Evolutionary conservation across 768 basidiomycete genomes (phyloP), one percentile per base, ranked within the genome.

Genomic region (Auricularia heimuer): DNA sequence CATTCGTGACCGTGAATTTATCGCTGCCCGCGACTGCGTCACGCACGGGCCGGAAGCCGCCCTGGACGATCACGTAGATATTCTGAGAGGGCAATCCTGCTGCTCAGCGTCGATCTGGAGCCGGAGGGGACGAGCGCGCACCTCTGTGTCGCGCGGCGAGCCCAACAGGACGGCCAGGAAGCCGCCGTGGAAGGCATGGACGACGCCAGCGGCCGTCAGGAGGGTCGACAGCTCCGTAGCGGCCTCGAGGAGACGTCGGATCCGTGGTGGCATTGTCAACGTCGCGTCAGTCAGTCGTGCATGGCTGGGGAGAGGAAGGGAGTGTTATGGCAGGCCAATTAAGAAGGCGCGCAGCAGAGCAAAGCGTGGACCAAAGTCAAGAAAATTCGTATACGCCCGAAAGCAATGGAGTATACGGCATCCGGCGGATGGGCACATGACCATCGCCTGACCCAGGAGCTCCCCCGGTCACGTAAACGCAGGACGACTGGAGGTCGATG

Each of bases 141-240:
- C 91, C 72, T 92, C 86, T 67, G 85, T 80, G 54, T 85, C 83
- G 54, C 85, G 78, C 69, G 76, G 81, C 69, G 85, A 85, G 45
- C 88, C 82, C 61, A 94, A 80, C 42, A 87, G 76, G 33, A 91
- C 87, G 37, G 85, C 84, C 68, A 91, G 76, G 65, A 91, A 75
- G 70, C 81, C 87, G 12, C 91, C 91, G 70, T 93, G 82, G 75
- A 93, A 92, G 36, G 90, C 92, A 71, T 94, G 91, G 10, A 88
- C 85, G 63, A 92, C 83, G 65, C 77, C 78, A 44, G 79, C 77
- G 42, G 79, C 75, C 67, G 71, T 76, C 62, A 94, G 84, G 65
- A 86, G 75, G 65, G 77, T 76, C 36, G 90, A 92, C 74, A 94
- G 87, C 65, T 87, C 84, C 61, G 78, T 76, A 45, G 92, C 90